These are phyloP conservation scores for Chytridiales sp. DNA, from an alignment of 371 early-diverging fungal species.

Conservation along the genomic window DNA sequence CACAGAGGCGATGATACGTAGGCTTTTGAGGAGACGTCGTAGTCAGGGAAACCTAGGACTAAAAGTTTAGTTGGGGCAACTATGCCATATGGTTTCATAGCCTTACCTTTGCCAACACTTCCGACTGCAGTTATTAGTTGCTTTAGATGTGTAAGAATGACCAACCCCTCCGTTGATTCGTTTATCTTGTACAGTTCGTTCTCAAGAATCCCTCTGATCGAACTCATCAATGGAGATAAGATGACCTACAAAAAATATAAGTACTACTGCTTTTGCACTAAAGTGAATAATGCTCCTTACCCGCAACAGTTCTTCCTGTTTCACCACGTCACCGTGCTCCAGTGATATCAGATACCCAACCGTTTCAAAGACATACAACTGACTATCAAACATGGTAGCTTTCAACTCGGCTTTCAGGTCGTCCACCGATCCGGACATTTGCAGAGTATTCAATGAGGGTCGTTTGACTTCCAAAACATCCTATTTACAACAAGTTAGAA, in stretches of 20 bases:
- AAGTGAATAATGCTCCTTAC: conserved; percentile 27
- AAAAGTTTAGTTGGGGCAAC: not conserved
- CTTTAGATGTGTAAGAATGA: conserved; percentile 70
- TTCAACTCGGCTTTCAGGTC: conserved; percentile 2
- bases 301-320: conserved; percentile 74
- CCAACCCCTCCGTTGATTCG: conserved; percentile 58
- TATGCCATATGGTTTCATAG: not conserved
- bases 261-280: too few relatives aligned
- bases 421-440: not conserved
- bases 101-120: conserved; percentile 74
- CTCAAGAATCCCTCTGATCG: conserved; percentile 57
- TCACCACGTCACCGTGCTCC: conserved; percentile 61
- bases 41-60: conserved; percentile 74
- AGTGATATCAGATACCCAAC: conserved; percentile 85
- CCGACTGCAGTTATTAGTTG: conserved; percentile 88
- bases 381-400: conserved; percentile 67
- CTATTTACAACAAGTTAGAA: conserved; percentile 25
- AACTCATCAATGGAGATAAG: conserved; percentile 75
- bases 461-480: conserved; percentile 8
- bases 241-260: conserved; percentile 47
- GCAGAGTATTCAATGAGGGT: conserved; percentile 11
- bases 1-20: conserved; percentile 47
- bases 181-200: conserved; percentile 48
- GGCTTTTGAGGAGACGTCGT: conserved; percentile 35
- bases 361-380: conserved; percentile 88